These are phyloP conservation scores for Botrytis fragariae DNA, from an alignment of 2,329 filamentous ascomycete species.

Conservation along the genomic window DNA sequence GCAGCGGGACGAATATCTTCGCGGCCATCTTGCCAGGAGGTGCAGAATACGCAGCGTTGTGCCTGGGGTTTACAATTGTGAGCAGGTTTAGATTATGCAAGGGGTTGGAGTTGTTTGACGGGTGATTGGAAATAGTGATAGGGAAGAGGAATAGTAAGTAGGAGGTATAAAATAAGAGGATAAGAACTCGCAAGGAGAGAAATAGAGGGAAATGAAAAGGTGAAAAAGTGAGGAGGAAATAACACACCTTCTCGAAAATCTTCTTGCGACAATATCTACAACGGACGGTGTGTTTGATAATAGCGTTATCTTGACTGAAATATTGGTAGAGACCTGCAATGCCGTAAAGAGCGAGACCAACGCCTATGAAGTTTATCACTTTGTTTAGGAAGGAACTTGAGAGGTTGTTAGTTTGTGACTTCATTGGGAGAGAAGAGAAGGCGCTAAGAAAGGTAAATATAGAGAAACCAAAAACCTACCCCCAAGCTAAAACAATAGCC, in stretches of 20 bases:
- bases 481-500: constrained; percentile 70
- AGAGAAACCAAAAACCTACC: constrained; percentile 44
- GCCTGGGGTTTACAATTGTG: constrained; percentile 38
- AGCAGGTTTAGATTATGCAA: background rate
- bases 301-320: constrained; percentile 54
- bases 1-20: constrained; percentile 22
- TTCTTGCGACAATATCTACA: constrained; percentile 65
- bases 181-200: background rate
- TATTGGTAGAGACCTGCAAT: constrained; percentile 62
- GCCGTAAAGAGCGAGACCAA: constrained; percentile 63
- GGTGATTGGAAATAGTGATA: background rate
- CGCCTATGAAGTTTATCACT: constrained; percentile 61
- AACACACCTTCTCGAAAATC: constrained; percentile 59
- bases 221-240: too few relatives aligned
- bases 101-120: background rate
- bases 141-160: background rate
- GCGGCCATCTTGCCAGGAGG: constrained; percentile 53
- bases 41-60: constrained; percentile 54
- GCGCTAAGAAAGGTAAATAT: background rate
- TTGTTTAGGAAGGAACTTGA: constrained; percentile 60
- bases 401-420: background rate
- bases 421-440: background rate
- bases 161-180: background rate
- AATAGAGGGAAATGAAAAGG: background rate
- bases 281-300: constrained; percentile 68